Conservation (phyloP, 495 filamentous ascomycete species). For the Choiromyces venosus region DNA sequence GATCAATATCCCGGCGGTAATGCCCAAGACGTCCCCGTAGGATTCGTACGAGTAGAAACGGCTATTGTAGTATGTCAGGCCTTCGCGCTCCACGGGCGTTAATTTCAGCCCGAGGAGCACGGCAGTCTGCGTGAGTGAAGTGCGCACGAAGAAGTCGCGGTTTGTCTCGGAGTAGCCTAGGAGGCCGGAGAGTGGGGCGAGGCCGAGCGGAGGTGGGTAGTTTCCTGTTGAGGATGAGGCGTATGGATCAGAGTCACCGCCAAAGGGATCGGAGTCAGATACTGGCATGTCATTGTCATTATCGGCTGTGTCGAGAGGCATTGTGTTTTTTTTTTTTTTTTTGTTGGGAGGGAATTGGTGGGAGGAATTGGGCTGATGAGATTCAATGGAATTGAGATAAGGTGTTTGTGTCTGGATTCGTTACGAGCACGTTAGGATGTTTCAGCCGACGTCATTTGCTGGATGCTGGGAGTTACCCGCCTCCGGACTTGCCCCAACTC, state of each 20-base stretch:
- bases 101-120: conserved; percentile 23
- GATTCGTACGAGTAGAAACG: conserved; percentile 37
- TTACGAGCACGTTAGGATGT: background rate
- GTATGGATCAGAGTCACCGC: background rate
- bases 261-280: background rate
- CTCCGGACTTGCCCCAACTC: background rate
- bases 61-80: conserved; percentile 29
- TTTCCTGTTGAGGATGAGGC: background rate
- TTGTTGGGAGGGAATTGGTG: background rate
- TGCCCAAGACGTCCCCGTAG: conserved; percentile 26
- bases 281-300: background rate
- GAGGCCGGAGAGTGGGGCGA: conserved; percentile 24
- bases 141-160: conserved; percentile 13
- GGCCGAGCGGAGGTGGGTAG: conserved; percentile 16
- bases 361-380: background rate
- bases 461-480: background rate
- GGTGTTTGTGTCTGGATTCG: background rate
- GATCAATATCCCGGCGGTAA: conserved; percentile 9
- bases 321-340: too few species aligned
- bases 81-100: conserved; percentile 15
- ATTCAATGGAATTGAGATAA: background rate
- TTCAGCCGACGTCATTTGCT: background rate
- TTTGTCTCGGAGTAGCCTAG: conserved; percentile 20
- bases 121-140: conserved; percentile 11
- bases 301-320: background rate